These are phyloP conservation scores for Trametes gibbosa DNA, from an alignment of 768 basidiomycete genomes.

Conservation along the genomic window DNA sequence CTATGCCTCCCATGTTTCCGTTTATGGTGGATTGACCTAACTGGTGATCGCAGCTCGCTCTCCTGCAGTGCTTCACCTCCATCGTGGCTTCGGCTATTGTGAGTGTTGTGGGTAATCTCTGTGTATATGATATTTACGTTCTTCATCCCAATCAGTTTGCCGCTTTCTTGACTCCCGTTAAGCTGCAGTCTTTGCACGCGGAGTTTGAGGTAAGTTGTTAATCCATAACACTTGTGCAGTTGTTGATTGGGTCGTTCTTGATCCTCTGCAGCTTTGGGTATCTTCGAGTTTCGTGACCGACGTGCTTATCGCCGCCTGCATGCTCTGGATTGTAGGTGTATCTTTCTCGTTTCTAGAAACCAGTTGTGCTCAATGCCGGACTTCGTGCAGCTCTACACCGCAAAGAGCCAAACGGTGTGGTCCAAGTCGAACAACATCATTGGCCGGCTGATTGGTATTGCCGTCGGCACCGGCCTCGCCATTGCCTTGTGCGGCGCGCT, in stretches of 20 bases:
- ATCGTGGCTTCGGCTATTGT: conserved; percentile 14
- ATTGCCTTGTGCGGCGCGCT: conserved; percentile 7
- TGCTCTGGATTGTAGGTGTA: conserved; percentile 28
- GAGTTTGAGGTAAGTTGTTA: too few relatives aligned
- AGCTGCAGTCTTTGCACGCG: not conserved
- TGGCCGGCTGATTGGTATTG: not conserved
- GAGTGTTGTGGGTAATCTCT: not conserved
- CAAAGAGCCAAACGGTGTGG: conserved; percentile 1
- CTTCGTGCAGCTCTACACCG: not conserved
- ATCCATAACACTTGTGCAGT: too few relatives aligned
- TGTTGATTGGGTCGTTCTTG: too few relatives aligned
- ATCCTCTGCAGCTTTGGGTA: too few relatives aligned
- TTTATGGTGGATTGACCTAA: not conserved
- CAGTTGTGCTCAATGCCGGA: too few relatives aligned
- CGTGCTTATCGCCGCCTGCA: conserved; percentile 26
- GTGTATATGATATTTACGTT: too few relatives aligned
- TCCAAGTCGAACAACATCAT: conserved; percentile 1
- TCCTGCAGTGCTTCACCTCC: conserved; percentile 14
- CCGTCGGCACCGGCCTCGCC: conserved; percentile 5
- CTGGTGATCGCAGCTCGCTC: conserved; percentile 17
- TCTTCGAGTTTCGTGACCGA: conserved; percentile 26
- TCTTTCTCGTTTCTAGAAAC: not conserved
- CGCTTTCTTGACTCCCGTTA: not conserved
- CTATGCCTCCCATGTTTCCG: not conserved
- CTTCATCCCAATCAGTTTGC: not conserved